Percentiles rank a stretch among this genome's conserved stretches.
These are phyloP conservation scores for Solanum ossicruentum DNA, from an alignment of 257 asterid species.

Conservation along the genomic window DNA sequence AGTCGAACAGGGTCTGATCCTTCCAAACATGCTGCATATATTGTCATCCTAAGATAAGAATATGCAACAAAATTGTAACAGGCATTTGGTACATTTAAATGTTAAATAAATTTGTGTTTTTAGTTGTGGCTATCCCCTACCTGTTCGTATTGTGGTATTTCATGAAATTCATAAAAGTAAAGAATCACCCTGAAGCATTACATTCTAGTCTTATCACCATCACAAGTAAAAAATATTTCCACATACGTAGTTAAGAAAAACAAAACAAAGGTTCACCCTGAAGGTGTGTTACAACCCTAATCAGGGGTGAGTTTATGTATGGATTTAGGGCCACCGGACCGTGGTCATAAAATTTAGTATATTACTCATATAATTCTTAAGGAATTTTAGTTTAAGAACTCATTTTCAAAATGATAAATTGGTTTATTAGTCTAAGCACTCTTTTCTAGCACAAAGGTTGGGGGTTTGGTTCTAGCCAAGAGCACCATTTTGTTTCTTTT, in stretches of 20 bases:
- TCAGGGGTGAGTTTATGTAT: too few species aligned
- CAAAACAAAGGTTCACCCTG: background rate
- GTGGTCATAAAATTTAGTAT: too few species aligned
- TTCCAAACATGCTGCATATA: slow-evolving; percentile 81
- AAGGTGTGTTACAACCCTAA: background rate
- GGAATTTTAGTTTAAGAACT: too few species aligned
- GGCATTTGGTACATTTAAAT: background rate
- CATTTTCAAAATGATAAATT: too few species aligned
- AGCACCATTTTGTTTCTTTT: too few species aligned
- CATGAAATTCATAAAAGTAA: background rate
- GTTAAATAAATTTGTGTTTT: background rate
- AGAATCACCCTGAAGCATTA: background rate
- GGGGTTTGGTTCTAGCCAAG: too few species aligned
- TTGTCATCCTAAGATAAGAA: slow-evolving; percentile 31
- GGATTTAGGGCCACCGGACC: too few species aligned
- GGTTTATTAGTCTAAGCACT: too few species aligned
- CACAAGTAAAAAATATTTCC: background rate
- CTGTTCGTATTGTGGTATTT: background rate
- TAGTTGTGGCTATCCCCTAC: background rate
- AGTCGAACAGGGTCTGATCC: slow-evolving; percentile 93
- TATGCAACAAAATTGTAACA: background rate
- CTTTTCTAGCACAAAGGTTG: too few species aligned
- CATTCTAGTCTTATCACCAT: background rate
- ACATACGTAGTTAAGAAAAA: background rate
- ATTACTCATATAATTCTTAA: too few species aligned